Base-by-base conservation (phyloP, 139 green algal genomes). In the Pycnococcus provasolii region DNA sequence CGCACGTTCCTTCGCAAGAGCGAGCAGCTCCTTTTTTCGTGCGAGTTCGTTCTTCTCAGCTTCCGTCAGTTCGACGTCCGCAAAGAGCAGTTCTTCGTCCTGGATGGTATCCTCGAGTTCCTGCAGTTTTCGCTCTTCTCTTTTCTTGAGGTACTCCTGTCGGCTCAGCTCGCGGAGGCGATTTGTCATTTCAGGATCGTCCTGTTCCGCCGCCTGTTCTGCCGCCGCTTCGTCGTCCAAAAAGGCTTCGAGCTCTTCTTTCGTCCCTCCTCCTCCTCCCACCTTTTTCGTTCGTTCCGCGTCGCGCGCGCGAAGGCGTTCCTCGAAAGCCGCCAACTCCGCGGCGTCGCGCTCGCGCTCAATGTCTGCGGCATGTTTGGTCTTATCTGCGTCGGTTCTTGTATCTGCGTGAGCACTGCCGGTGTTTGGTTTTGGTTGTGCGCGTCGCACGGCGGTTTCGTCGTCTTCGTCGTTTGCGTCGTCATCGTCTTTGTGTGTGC, bases 141-240 rank as follows among this genome's bases (percentile, higher is more conserved):
- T 80, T 70, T 96, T 96, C 50, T 84, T 83, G 45, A 99, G 79
- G 80, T 99, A 99, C 75, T 95, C 90, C 83, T 97, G 89, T 1
- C 93, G 70, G 2, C 91, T 64, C 39, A 76, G 45, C 64, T 77
- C 78, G 39, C 63, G 64, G 9, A 84, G 39, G 11, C 77, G 41
- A n/a, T 62, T 70, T 6, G 3, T 50, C 48, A 78, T 69, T 5
- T 66, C 52, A 15, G 70, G 68, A 4, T 71, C 80, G 15, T 66
- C 64, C 58, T 75, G 70, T n/a, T 76, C 64, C 69, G 42, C 59
- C 39, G 59, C 50, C 68, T 76, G 66, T 52, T 48, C 47, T 66
- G 60, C 2, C 53, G 48, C 3, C 53, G 43, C 64, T 60, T 58
- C 26, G 11, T 46, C 26, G 26, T 26, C 26, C 26, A 26, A 26